phyloP scores from a whole-genome alignment of 129 eudicot genomes.

The Pulicaria dysenterica region DNA sequence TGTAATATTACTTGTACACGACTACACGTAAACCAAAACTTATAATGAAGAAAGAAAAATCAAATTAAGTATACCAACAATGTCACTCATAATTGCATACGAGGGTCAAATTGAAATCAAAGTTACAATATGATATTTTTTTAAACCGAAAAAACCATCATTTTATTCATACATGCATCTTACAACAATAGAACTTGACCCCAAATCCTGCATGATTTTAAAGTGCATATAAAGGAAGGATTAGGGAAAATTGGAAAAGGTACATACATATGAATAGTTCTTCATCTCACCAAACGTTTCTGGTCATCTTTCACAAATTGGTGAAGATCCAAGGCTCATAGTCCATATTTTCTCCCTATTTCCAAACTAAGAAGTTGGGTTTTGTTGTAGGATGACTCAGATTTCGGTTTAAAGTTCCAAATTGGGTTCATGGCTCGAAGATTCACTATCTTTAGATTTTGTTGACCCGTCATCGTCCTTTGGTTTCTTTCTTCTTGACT shows the following conservation, averaged over 20 bases:
- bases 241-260: not conserved
- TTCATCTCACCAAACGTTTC: not conserved
- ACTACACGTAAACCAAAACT: too few species aligned
- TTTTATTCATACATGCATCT: constrained; percentile 22
- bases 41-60: not conserved
- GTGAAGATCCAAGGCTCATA: constrained; percentile 9
- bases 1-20: too few species aligned
- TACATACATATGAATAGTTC: not conserved
- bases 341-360: constrained; percentile 6
- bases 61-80: not conserved
- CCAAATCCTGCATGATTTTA: constrained; percentile 16
- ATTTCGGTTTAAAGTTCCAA: constrained; percentile 11
- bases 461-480: constrained; percentile 38
- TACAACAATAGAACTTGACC: constrained; percentile 19
- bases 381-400: constrained; percentile 26
- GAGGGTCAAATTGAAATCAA: constrained; percentile 2
- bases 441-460: constrained; percentile 26
- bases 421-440: constrained; percentile 13
- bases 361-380: constrained; percentile 18
- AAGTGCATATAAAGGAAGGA: constrained; percentile 17
- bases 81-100: not conserved
- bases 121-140: not conserved
- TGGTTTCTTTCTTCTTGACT: constrained; percentile 27
- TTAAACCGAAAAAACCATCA: constrained; percentile 18
- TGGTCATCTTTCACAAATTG: constrained; percentile 17